phyloP scores from a whole-genome alignment of 768 basidiomycete genomes.

The Trametes sanguinea region DNA sequence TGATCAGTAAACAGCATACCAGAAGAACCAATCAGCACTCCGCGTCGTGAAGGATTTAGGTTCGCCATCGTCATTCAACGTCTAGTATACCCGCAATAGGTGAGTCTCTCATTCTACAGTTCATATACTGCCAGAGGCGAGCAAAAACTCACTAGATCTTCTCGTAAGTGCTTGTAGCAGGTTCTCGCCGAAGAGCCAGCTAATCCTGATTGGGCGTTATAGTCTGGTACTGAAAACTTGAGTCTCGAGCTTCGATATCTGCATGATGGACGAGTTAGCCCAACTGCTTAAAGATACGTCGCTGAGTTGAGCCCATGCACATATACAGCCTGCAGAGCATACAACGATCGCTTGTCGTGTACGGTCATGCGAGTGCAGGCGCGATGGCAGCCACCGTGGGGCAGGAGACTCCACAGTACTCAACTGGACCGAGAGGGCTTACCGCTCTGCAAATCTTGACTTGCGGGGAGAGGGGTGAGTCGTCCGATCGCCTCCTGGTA shows the following conservation, averaged over 20 bases:
- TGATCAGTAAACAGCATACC: background rate
- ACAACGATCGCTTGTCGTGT: background rate
- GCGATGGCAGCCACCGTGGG: too few species aligned
- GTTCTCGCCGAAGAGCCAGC: too few species aligned
- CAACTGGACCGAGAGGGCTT: background rate
- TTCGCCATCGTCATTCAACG: background rate
- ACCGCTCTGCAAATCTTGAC: background rate
- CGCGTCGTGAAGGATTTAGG: background rate
- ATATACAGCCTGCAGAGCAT: background rate
- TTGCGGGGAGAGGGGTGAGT: background rate
- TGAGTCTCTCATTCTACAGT: background rate
- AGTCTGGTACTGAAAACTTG: background rate
- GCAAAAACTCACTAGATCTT: background rate
- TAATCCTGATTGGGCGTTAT: too few species aligned
- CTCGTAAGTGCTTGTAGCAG: too few species aligned
- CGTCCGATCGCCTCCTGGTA: background rate
- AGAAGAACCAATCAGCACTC: background rate
- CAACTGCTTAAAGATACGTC: background rate
- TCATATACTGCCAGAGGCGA: background rate
- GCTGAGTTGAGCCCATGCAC: background rate
- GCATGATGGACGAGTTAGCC: background rate
- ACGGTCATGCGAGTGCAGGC: background rate
- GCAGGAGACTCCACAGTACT: too few species aligned
- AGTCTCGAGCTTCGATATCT: background rate
- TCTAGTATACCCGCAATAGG: background rate